Base-by-base conservation (phyloP, 2,329 filamentous ascomycete species). In the Westerdykella ornata region DNA sequence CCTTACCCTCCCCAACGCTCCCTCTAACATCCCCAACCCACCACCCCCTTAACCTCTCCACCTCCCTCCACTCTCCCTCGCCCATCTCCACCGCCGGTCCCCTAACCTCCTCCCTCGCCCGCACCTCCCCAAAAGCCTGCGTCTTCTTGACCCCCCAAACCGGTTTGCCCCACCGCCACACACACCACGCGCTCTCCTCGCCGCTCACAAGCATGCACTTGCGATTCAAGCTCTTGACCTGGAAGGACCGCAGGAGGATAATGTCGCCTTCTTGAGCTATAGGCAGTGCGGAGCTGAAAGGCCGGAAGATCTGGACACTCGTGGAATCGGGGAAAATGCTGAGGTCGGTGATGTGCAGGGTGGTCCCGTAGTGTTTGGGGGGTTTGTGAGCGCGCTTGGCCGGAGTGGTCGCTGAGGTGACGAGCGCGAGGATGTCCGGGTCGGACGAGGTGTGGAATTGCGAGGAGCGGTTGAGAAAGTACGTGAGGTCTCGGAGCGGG, bases 51-150 rank as follows among this genome's bases (percentile, higher is more conserved):
- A 74, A 48, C 46, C 52, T 60, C 45, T 50, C 53, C 13, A 68
- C 70, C 42, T 67, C 61, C 31, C 49, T 50, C 56, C 69, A 66
- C 54, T 74, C 72, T 20, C 68, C 70, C 5, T 66, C 60, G 0
- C 68, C 71, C 30, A 67, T 54, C 56, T 74, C 72, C 1, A 73
- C 69, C 15, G 53, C 59, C 44, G 71, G 70, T 1, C 71, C 72
- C 20, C 61, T 70, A 3, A 69, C 52, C 51, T 73, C 70, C 46
- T 73, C 71, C 38, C 57, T 49, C 29, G 52, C 48, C 48, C 47
- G 49, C 15, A 57, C 33, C 28, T 62, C 63, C 29, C 56, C 60
- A 40, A 53, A 61, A 17, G 45, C 41, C 15, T 26, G 22, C 22
- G 54, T 53, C 4, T 46, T 56, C 37, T 54, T 54, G 8, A 38